phyloP scores from a whole-genome alignment of 139 green algal species.

The Chlorella ohadii region DNA sequence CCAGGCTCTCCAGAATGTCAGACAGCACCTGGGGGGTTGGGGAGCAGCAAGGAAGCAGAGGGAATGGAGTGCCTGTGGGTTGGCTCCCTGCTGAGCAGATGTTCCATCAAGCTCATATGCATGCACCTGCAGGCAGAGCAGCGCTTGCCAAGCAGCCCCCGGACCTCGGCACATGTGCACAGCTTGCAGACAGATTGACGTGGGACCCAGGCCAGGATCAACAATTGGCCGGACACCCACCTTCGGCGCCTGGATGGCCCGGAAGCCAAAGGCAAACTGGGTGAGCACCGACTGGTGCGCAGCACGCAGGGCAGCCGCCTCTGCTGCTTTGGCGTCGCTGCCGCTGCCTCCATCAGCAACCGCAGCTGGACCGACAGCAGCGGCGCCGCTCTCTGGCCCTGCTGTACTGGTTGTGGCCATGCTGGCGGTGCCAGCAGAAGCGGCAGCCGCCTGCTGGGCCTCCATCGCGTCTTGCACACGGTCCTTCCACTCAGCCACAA shows the following conservation, averaged over 20 bases:
- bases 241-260: conserved; percentile 26
- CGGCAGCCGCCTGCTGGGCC: background rate
- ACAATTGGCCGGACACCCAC: no score
- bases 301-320: background rate
- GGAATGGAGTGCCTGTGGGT: background rate
- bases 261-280: conserved; percentile 25
- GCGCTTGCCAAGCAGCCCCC: no score
- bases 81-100: no score
- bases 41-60: background rate
- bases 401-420: no score
- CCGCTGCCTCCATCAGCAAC: no score
- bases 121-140: no score
- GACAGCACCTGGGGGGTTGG: conserved; percentile 50
- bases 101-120: no score
- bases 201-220: no score
- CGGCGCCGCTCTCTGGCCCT: no score
- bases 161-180: no score
- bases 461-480: conserved; percentile 4
- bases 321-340: background rate
- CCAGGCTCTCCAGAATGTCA: conserved; percentile 59
- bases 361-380: no score
- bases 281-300: conserved; percentile 10
- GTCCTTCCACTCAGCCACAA: conserved; percentile 29
- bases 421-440: background rate
- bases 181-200: no score